phyloP scores from a whole-genome alignment of 371 early-diverging fungal genomes.

The Sanchytrium tribonematis region DNA sequence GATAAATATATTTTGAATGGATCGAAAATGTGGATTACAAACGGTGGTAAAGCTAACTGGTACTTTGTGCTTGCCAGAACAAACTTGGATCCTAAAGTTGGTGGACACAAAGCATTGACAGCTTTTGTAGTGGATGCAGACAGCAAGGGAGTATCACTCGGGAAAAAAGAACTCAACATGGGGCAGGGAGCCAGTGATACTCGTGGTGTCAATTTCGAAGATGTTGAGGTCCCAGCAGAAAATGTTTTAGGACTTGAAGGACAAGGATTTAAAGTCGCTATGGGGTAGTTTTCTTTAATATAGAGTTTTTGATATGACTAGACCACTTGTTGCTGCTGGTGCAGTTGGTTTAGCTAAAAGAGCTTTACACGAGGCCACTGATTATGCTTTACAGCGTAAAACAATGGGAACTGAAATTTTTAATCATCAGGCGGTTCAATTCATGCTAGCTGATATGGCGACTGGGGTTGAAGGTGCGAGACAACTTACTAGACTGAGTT shows the following conservation, averaged over 20 bases:
- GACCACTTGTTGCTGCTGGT: conserved; percentile 66
- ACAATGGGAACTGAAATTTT: conserved; percentile 77
- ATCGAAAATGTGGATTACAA: conserved; percentile 52
- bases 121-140: conserved; percentile 83
- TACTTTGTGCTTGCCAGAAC: conserved; percentile 87
- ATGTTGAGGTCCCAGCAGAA: conserved; percentile 69
- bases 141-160: conserved; percentile 55
- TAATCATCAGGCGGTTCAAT: conserved; percentile 68
- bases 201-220: conserved; percentile 74
- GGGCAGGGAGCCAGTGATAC: conserved; percentile 80
- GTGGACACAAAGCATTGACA: conserved; percentile 77
- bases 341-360: conserved; percentile 74
- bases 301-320: conserved; percentile 80
- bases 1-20: conserved; percentile 17
- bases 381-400: conserved; percentile 65
- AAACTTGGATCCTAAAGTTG: conserved; percentile 25
- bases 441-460: conserved; percentile 91
- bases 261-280: conserved; percentile 65
- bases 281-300: no score
- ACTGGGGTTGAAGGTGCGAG: conserved; percentile 58
- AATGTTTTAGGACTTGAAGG: conserved; percentile 23
- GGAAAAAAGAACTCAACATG: conserved; percentile 90
- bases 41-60: conserved; percentile 89
- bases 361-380: conserved; percentile 73
- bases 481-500: conserved; percentile 53